Evolutionary conservation across 2,329 filamentous ascomycete species (phyloP).

Genomic region (Leptographium galeiforme): DNA sequence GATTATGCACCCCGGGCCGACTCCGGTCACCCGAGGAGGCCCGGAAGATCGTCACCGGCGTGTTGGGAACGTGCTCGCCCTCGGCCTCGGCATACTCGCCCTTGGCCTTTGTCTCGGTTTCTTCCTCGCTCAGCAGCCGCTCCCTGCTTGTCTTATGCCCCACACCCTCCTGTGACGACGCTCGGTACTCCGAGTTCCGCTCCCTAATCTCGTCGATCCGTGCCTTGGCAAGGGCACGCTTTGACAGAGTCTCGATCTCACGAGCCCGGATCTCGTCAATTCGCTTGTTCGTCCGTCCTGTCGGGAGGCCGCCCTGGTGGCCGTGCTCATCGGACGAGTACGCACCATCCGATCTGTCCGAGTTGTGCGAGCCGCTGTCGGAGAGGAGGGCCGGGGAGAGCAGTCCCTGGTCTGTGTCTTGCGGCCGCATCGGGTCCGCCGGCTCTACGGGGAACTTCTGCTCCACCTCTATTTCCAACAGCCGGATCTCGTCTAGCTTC

Average conservation of each 20-base stretch:
- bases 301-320: slow-evolving; percentile 1
- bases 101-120: slow-evolving; percentile 15
- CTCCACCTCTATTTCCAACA: slow-evolving; percentile 10
- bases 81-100: slow-evolving; percentile 6
- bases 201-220: slow-evolving; percentile 40
- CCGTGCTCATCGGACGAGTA: neutral
- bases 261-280: slow-evolving; percentile 33
- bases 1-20: neutral
- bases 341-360: neutral
- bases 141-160: slow-evolving; percentile 16
- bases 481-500: slow-evolving; percentile 29
- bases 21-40: slow-evolving; percentile 3
- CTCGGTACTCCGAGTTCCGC: slow-evolving; percentile 28
- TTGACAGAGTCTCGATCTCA: slow-evolving; percentile 30
- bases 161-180: slow-evolving; percentile 7
- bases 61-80: slow-evolving; percentile 24
- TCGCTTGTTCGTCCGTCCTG: slow-evolving; percentile 24
- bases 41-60: slow-evolving; percentile 27
- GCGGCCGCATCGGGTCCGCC: neutral
- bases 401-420: neutral
- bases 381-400: neutral
- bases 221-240: slow-evolving; percentile 32
- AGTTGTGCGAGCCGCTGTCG: neutral
- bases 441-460: slow-evolving; percentile 10
- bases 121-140: neutral